Conservation (phyloP, 257 asterid genomes). For the Solanum appendiculatum region DNA sequence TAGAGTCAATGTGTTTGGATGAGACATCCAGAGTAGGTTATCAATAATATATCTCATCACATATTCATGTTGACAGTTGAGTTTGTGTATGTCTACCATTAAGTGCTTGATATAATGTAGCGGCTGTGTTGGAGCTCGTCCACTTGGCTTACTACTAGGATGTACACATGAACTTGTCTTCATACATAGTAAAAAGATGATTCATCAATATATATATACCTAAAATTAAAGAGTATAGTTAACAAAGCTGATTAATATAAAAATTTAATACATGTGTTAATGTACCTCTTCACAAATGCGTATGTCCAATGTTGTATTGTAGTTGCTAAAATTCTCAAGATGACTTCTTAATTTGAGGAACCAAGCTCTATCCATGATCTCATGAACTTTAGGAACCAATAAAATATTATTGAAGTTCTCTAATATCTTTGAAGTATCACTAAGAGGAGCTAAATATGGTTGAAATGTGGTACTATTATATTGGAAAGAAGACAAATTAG, state of each 20-base stretch:
- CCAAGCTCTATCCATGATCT: neutral
- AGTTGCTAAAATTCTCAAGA: neutral
- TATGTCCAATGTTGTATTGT: neutral
- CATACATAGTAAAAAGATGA: neutral
- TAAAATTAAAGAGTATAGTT: neutral
- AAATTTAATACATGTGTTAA: neutral
- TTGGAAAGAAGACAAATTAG: neutral
- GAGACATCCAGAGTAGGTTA: too few relatives aligned
- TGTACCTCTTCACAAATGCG: neutral
- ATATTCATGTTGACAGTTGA: neutral
- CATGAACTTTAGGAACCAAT: neutral
- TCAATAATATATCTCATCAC: too few relatives aligned
- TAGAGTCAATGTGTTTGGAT: too few relatives aligned
- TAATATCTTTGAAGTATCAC: neutral
- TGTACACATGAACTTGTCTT: neutral
- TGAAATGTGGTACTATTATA: neutral
- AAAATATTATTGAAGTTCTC: neutral
- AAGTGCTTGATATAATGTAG: neutral
- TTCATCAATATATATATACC: neutral
- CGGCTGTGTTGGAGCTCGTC: neutral
- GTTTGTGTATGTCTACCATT: neutral
- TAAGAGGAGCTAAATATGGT: neutral
- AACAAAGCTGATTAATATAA: neutral
- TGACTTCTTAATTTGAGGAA: neutral
- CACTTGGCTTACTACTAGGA: neutral